Evolutionary conservation across 2,329 filamentous ascomycete species (phyloP), one percentile per base, ranked within the genome.

Genomic region (Zymoseptoria pseudotritici): DNA sequence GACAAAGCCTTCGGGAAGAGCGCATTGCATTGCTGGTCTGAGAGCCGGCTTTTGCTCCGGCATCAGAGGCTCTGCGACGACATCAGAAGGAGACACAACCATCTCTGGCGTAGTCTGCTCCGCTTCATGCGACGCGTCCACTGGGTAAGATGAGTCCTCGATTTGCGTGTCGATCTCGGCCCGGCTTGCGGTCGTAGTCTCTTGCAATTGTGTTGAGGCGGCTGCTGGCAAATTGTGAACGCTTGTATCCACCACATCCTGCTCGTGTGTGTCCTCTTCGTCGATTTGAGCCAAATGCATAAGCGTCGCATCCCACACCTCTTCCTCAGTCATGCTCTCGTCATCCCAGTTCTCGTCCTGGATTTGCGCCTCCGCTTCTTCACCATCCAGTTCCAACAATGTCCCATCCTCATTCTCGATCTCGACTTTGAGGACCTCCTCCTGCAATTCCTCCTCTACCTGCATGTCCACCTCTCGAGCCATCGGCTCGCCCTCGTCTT

Each of bases 1-100:
- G n/a, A 71, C 68, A 54, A 72, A 72, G 17, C 70, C 70, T n/a
- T 65, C 65, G 49, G 70, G 70, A 10, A 72, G 60, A 0, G 55
- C 42, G 21, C 55, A 31, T 29, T 50, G 55, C 24, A 53, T 50
- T 36, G 26, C 54, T 29, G 24, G 24, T 11, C 26, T 50, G 19
- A 55, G 6, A 42, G 22, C 7, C 42, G 54, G 22, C 22, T 50
- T 53, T 13, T 24, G 52, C n/a, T 31, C 22, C 11, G 52, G 52
- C 8, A 53, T 29, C 52, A 29, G 22, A 4, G 21, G 22, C 7
- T 24, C 22, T 13, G 36, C 17, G 13, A 4, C 36, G 17, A 46
- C 17, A 17, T 46, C 36, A 46, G 36, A 46, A 7, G 36, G 36
- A 46, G 17, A 17, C 36, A 17, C 17, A 46, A 17, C 36, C 20